phyloP scores from a whole-genome alignment of 179 eudicot species.

The Silene vulgaris region DNA sequence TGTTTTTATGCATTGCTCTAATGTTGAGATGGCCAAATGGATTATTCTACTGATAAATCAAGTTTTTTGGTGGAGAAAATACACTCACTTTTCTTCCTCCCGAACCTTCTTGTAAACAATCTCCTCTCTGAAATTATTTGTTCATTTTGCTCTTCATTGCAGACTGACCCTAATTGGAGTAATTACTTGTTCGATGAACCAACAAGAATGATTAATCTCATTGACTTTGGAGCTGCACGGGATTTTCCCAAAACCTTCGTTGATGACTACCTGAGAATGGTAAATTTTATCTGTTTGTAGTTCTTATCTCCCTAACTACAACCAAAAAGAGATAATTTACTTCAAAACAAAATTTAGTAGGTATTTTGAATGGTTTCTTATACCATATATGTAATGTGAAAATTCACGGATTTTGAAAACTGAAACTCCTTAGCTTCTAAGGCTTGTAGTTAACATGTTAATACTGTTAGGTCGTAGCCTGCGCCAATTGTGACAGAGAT shows the following conservation, averaged over 20 bases:
- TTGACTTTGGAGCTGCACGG: slow-evolving; percentile 95
- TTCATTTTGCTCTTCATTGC: slow-evolving; percentile 32
- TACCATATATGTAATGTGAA: background rate
- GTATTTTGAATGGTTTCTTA: background rate
- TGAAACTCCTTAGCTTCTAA: too few species aligned
- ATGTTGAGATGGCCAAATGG: background rate
- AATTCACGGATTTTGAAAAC: too few species aligned
- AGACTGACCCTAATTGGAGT: slow-evolving; percentile 98
- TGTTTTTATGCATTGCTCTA: background rate
- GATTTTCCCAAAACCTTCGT: slow-evolving; percentile 72
- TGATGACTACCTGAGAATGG: slow-evolving; percentile 85
- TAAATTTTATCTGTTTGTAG: slow-evolving; percentile 25
- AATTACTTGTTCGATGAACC: slow-evolving; percentile 66
- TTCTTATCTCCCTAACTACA: background rate
- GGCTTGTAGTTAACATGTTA: background rate
- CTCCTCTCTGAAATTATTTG: background rate
- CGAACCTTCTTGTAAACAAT: background rate
- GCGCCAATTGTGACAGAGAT: slow-evolving; percentile 70
- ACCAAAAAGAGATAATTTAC: background rate
- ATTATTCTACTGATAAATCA: background rate
- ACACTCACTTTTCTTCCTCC: background rate
- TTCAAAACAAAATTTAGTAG: background rate
- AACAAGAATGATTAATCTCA: slow-evolving; percentile 60
- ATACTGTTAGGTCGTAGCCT: slow-evolving; percentile 65
- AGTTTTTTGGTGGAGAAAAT: background rate